Conservation (phyloP, 305 asterid genomes). For the Fraxinus albicans region DNA sequence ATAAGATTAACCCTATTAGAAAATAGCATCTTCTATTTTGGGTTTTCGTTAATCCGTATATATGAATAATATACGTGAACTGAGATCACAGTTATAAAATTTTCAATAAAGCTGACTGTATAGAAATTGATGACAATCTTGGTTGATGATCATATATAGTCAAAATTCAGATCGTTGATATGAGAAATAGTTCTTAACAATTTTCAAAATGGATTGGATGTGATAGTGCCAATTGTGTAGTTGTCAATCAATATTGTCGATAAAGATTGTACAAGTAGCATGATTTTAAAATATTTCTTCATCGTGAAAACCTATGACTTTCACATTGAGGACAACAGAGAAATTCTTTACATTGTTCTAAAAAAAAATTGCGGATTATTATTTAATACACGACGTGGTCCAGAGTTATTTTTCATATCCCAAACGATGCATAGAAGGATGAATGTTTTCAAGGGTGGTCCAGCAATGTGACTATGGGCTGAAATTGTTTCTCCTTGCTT, state of each 20-base stretch:
- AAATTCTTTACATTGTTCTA: background rate
- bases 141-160: too few species aligned
- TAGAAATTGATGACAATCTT: too few species aligned
- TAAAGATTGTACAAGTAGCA: too few species aligned
- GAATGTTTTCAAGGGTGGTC: background rate
- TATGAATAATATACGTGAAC: too few species aligned
- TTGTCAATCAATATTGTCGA: too few species aligned
- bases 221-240: too few species aligned
- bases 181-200: background rate
- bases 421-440: background rate
- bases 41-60: background rate
- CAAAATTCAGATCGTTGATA: too few species aligned
- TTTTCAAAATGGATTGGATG: too few species aligned
- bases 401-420: background rate
- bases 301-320: background rate
- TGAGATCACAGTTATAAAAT: too few species aligned
- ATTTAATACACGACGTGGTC: background rate
- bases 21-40: background rate
- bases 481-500: background rate
- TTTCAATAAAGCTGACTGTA: too few species aligned
- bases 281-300: background rate
- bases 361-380: background rate
- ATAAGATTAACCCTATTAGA: background rate
- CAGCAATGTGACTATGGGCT: background rate
- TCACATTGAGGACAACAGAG: background rate